Percentiles rank a stretch among this genome's conserved stretches.
These are phyloP conservation scores for Solanum chmielewskii DNA, from an alignment of 257 asterid genomes.

Conservation along the genomic window DNA sequence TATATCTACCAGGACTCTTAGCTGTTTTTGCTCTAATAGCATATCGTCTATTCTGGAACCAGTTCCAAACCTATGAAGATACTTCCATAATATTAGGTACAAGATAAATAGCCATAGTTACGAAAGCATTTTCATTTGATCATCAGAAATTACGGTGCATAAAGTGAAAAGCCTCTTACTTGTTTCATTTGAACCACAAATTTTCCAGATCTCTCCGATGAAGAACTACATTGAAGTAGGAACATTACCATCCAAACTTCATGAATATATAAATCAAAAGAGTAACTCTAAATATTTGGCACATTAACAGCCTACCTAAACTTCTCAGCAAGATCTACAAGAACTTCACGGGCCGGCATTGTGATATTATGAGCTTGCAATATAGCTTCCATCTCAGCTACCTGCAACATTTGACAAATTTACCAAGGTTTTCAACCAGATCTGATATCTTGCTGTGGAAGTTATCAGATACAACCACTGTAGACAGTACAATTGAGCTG, in stretches of 20 bases:
- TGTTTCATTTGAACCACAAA: conserved; percentile 70
- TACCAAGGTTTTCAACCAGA: not conserved
- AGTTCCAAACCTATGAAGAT: conserved; percentile 50
- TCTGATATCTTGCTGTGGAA: not conserved
- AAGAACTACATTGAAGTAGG: conserved; percentile 33
- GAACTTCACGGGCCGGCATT: conserved; percentile 73
- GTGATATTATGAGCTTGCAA: conserved; percentile 61
- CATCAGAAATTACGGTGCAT: not conserved
- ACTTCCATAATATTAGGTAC: not conserved
- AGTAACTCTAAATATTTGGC: not conserved
- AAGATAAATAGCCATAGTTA: not conserved
- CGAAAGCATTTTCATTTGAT: not conserved
- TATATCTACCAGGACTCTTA: conserved; percentile 40
- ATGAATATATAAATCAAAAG: not conserved
- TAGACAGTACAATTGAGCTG: not conserved
- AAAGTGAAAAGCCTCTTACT: conserved; percentile 23
- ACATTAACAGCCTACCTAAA: conserved; percentile 43
- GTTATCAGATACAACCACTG: not conserved
- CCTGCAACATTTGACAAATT: conserved; percentile 25
- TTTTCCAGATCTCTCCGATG: conserved; percentile 76
- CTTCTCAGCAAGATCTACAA: conserved; percentile 74
- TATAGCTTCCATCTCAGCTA: conserved; percentile 81
- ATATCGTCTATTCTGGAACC: conserved; percentile 85
- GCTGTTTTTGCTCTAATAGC: conserved; percentile 67
- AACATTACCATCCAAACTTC: not conserved